Evolutionary conservation across 148 eudicot genomes (phyloP), one percentile per base, ranked within the genome.

Genomic region (Vaccinium vitisidaea): DNA sequence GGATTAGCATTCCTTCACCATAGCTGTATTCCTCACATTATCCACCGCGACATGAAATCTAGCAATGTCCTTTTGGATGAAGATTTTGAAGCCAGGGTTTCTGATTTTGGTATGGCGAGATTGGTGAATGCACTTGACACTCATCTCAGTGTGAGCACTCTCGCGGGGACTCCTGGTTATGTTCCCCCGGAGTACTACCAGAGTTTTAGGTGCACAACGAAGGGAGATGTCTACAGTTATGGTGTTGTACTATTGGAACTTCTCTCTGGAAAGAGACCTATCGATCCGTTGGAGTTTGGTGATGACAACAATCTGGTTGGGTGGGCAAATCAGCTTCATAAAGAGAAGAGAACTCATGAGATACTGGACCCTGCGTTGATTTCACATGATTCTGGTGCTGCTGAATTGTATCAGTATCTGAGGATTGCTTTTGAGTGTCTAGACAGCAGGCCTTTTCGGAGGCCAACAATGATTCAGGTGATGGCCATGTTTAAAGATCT

Each of bases 21-120:
- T 61, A 91, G 92, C 83, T 91, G 93, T 85, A 87, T 91, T 84
- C 93, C 93, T 50, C 93, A 91, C 85, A 91, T 91, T 25, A 91
- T 91, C 43, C 93, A 91, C 75, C 86, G 93, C 5, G 93, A 91
- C 55, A 90, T 91, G 92, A 91, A 91, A 78, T 91, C 93, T 6
- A 91, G 93, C 85, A 91, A 91, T 53, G 92, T 91, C 5, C 89
- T 91, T 49, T 63, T 91, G 16, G 93, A 91, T 46, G 93, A 91
- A 79, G 81, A 91, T n/a, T 87, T 90, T 30, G 93, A 91, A 77
- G 93, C 93, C n/a, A 69, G 90, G 73, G 91, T 91, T 10, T 91
- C 93, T 1, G 93, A 91, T 91, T 91, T 91, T 70, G 93, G 93
- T 23, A 91, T 91, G 93, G 93, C 93, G 13, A 84, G 93, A 75